A percentile compares a stretch with the other conserved stretches of the same genome.
phyloP scores from a whole-genome alignment of 108 stramenopile species.

The Skeletonema costatum region DNA sequence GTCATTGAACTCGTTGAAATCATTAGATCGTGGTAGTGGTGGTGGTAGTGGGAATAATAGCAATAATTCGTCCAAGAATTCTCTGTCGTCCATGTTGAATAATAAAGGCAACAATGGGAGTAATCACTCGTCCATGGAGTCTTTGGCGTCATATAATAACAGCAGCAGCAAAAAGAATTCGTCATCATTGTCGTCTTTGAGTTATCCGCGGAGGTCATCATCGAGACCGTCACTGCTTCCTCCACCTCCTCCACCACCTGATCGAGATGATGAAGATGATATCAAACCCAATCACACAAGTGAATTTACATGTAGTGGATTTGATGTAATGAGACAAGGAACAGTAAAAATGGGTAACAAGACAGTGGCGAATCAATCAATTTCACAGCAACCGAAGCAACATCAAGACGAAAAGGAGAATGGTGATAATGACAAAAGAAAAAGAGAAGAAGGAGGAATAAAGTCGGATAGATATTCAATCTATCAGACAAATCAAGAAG shows the following conservation, averaged over 20 bases:
- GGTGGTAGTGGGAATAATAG: not conserved
- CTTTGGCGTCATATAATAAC: not conserved
- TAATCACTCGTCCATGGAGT: not conserved
- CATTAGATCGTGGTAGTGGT: not conserved
- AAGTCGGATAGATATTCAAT: not conserved
- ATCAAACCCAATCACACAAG: not conserved
- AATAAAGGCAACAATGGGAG: not conserved
- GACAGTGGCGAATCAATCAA: not conserved
- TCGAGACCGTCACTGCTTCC: not conserved
- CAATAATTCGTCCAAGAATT: conserved; percentile 7
- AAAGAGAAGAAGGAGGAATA: not conserved
- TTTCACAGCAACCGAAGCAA: not conserved
- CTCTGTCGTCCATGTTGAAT: not conserved
- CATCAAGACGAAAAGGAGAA: not conserved
- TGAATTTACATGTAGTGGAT: not conserved
- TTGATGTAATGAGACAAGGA: not conserved
- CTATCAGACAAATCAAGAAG: not conserved
- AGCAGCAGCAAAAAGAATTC: not conserved
- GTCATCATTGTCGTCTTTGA: not conserved
- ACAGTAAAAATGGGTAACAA: not conserved
- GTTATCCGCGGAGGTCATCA: not conserved
- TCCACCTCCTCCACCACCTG: not conserved
- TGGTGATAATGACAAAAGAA: not conserved
- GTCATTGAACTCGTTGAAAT: conserved; percentile 11
- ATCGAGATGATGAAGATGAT: not conserved